These are phyloP conservation scores for Orbilia javanica DNA, from an alignment of 2,329 filamentous ascomycete species.

Conservation along the genomic window DNA sequence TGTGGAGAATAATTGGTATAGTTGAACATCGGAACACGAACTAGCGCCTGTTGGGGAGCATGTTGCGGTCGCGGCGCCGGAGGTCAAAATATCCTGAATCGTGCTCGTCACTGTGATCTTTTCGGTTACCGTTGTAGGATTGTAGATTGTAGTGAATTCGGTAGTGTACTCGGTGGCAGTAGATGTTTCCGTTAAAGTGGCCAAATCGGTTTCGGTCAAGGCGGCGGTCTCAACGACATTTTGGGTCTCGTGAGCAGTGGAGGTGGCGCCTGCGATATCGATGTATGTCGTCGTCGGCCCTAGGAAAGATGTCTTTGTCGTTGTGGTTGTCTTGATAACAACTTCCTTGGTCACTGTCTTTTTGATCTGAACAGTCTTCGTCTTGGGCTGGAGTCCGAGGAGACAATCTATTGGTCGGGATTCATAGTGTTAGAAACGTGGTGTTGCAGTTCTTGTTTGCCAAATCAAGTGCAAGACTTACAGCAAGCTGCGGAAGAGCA, in stretches of 20 bases:
- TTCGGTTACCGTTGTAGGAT: background rate
- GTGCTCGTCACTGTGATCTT: too few species aligned
- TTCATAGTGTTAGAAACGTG: background rate
- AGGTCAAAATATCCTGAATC: too few species aligned
- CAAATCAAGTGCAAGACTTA: background rate
- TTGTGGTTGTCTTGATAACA: background rate
- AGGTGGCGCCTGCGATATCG: background rate
- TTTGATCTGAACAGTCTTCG: background rate
- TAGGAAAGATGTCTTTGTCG: background rate
- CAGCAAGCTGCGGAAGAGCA: conserved; percentile 7
- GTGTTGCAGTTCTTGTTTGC: background rate
- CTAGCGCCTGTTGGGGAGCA: too few species aligned
- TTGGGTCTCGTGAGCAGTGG: background rate
- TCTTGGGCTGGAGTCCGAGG: background rate
- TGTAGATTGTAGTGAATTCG: background rate
- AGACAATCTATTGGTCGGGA: background rate
- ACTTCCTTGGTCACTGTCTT: background rate
- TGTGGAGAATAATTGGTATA: too few species aligned
- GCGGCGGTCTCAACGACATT: background rate
- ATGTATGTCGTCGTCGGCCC: conserved; percentile 8
- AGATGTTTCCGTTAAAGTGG: background rate
- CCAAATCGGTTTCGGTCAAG: background rate
- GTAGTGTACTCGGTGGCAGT: background rate
- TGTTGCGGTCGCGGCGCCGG: background rate
- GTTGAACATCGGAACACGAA: too few species aligned